Conservation (phyloP, 148 eudicot genomes). For the Rhododendron simsii region DNA sequence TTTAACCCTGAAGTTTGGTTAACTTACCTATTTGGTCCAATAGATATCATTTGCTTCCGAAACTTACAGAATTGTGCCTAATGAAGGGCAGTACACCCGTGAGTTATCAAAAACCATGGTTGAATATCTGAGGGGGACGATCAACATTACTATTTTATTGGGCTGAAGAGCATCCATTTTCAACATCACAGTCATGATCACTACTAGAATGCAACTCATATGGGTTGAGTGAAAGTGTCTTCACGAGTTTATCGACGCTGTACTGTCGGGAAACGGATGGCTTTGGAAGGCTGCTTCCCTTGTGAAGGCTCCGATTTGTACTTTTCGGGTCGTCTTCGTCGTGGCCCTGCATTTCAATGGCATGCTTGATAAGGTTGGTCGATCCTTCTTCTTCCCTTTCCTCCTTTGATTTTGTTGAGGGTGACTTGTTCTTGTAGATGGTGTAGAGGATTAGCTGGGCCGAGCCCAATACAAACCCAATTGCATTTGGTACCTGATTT, state of each 20-base stretch:
- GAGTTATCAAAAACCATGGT: not conserved
- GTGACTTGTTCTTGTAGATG: conserved; percentile 22
- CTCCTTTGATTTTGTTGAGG: not conserved
- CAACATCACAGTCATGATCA: not conserved
- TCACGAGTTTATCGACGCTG: conserved; percentile 5
- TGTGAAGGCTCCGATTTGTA: conserved; percentile 9
- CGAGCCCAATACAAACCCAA: conserved; percentile 32
- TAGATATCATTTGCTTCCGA: no score
- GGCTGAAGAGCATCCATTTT: not conserved
- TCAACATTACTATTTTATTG: not conserved
- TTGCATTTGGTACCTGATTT: conserved; percentile 34
- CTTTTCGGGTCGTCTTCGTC: conserved; percentile 3
- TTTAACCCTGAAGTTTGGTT: no score
- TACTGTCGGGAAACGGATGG: conserved; percentile 6
- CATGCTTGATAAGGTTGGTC: conserved; percentile 7
- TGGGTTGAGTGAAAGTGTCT: conserved; percentile 23
- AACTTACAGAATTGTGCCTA: no score
- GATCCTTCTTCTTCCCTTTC: conserved; percentile 9
- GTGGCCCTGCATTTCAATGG: conserved; percentile 20
- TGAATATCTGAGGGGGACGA: not conserved
- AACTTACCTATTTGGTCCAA: no score
- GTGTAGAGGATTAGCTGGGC: conserved; percentile 29
- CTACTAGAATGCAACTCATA: not conserved
- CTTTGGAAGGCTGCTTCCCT: conserved; percentile 28
- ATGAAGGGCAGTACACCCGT: not conserved